Percentiles rank a stretch among this genome's conserved stretches.
These are phyloP conservation scores for Dictyostelium gargantuum DNA, from an alignment of 208 protist species.

Conservation along the genomic window DNA sequence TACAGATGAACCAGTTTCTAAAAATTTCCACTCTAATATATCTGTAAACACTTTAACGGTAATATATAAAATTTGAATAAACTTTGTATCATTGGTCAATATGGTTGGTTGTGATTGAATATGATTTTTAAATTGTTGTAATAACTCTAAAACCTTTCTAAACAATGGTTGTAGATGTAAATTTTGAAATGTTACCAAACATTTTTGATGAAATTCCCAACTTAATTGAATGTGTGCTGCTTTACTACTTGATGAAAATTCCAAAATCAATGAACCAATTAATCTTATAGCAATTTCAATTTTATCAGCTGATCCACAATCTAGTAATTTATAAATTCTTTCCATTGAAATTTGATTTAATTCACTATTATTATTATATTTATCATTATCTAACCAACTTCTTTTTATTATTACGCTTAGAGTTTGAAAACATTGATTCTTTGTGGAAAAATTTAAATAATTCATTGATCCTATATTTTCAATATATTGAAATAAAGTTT, in stretches of 20 bases:
- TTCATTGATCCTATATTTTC: background rate
- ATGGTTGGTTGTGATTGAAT: background rate
- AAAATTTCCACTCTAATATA: slow-evolving; percentile 5
- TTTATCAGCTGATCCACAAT: background rate
- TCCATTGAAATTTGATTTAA: background rate
- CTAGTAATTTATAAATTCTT: background rate
- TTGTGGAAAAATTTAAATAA: background rate
- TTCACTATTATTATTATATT: background rate
- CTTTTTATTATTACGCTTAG: slow-evolving; percentile 5
- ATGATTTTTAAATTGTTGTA: background rate
- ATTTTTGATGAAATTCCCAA: slow-evolving; percentile 37
- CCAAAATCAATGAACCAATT: background rate
- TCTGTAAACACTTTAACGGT: background rate
- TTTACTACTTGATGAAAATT: background rate
- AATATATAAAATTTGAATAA: background rate
- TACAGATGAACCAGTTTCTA: background rate
- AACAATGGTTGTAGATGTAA: background rate
- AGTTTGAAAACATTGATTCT: slow-evolving; percentile 11
- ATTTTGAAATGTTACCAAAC: background rate
- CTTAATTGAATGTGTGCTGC: background rate
- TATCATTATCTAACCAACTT: slow-evolving; percentile 18
- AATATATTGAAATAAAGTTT: background rate
- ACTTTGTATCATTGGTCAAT: background rate
- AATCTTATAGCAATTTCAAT: background rate
- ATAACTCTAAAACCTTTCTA: background rate